These are phyloP conservation scores for Plasmodium vivax DNA, from an alignment of 169 alveolate species.

Conservation along the genomic window DNA sequence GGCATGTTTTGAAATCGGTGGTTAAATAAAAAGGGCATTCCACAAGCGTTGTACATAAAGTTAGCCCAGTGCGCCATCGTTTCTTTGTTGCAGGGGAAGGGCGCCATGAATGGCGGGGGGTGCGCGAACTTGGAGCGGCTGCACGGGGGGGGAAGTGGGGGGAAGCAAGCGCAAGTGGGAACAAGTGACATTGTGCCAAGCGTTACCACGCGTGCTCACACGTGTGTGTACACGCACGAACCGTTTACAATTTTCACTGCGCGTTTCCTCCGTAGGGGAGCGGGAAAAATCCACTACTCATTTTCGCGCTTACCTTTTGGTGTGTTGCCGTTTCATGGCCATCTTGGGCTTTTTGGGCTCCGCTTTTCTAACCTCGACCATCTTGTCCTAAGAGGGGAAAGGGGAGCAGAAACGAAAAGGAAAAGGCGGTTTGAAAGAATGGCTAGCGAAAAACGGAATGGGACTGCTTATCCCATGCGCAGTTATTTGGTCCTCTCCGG, in stretches of 20 bases:
- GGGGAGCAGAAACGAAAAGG: background rate
- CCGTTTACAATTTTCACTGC: background rate
- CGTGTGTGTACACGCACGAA: background rate
- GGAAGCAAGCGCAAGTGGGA: background rate
- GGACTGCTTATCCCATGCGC: background rate
- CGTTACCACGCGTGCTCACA: background rate
- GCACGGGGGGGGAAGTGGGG: background rate
- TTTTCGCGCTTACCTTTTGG: conserved; percentile 12
- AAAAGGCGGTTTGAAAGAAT: background rate
- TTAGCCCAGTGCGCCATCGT: conserved; percentile 71
- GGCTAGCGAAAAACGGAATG: background rate
- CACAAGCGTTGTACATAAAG: conserved; percentile 62
- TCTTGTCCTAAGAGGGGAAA: conserved; percentile 15
- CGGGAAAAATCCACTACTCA: background rate
- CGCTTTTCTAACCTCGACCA: conserved; percentile 70
- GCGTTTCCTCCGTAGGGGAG: background rate
- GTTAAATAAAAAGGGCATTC: conserved; percentile 61
- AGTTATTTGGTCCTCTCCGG: background rate
- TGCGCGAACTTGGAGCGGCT: conserved; percentile 39
- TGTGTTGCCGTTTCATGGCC: conserved; percentile 59
- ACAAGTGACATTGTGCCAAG: background rate
- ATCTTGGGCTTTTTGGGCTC: conserved; percentile 58
- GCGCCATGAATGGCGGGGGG: conserved; percentile 51
- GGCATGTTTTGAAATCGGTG: conserved; percentile 67
- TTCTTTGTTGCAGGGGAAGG: conserved; percentile 57